phyloP scores from a whole-genome alignment of 371 early-diverging fungal species.

The Zancudomyces culisetae region DNA sequence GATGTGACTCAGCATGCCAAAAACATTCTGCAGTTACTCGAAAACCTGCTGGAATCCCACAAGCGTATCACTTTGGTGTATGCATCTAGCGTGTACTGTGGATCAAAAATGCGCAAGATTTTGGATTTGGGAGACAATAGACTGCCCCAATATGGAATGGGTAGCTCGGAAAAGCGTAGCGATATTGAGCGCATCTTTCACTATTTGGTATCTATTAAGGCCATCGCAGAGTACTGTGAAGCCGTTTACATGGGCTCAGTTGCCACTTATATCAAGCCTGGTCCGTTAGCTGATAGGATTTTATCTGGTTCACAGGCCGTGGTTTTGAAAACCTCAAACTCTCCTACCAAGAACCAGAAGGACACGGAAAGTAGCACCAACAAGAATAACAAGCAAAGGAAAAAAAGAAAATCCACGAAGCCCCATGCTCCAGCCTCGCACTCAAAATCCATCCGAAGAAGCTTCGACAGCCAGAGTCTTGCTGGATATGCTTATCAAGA shows the following conservation, averaged over 20 bases:
- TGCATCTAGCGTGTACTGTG: slow-evolving; percentile 61
- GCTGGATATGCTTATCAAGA: no score
- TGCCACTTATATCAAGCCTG: slow-evolving; percentile 22
- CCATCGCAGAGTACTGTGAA: slow-evolving; percentile 37
- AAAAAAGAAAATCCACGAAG: not conserved
- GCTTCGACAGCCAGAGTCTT: slow-evolving; percentile 1
- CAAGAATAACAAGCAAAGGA: not conserved
- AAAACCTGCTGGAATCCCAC: slow-evolving; percentile 8
- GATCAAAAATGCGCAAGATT: slow-evolving; percentile 37
- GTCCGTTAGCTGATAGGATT: slow-evolving; percentile 22
- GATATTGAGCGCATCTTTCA: slow-evolving; percentile 50
- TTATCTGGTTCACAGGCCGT: slow-evolving; percentile 22
- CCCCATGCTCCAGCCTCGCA: no score
- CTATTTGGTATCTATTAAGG: slow-evolving; percentile 33
- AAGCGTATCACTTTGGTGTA: slow-evolving; percentile 48
- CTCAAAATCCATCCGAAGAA: not conserved
- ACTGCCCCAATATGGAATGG: slow-evolving; percentile 38
- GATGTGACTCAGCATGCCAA: slow-evolving; percentile 41
- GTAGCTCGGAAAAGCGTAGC: slow-evolving; percentile 28
- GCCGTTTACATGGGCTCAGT: slow-evolving; percentile 26
- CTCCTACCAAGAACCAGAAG: not conserved
- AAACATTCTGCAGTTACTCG: slow-evolving; percentile 29
- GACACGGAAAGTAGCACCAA: not conserved
- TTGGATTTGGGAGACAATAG: slow-evolving; percentile 23
- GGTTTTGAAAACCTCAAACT: slow-evolving; percentile 13